A percentile compares a stretch with the other conserved stretches of the same genome.
Evolutionary conservation across 345 rosid species (phyloP).

Genomic region (Populus davidiana): DNA sequence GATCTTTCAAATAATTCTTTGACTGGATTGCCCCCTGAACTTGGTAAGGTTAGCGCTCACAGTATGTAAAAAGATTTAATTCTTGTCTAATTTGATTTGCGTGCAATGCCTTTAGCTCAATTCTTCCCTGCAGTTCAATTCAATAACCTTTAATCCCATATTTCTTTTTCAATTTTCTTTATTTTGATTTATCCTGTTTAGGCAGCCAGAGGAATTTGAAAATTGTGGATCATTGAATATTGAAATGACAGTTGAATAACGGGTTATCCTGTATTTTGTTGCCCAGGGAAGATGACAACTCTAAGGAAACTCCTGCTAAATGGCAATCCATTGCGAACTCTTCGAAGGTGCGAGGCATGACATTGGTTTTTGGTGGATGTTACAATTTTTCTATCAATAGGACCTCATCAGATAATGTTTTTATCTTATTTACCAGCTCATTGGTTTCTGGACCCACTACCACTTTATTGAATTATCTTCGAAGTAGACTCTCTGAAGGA

Average conservation of each 20-base stretch:
- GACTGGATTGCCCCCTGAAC: constrained; percentile 78
- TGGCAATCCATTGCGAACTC: constrained; percentile 87
- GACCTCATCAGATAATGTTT: constrained; percentile 11
- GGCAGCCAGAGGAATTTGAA: background rate
- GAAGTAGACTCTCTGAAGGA: constrained; percentile 70
- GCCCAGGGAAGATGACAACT: constrained; percentile 77
- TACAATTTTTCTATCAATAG: constrained; percentile 7
- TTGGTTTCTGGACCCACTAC: constrained; percentile 89
- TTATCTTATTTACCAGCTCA: constrained; percentile 43
- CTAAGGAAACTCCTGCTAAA: constrained; percentile 67
- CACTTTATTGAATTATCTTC: constrained; percentile 73
- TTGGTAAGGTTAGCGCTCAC: constrained; percentile 51
- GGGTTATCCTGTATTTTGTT: background rate
- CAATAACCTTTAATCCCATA: background rate
- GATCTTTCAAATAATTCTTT: constrained; percentile 95
- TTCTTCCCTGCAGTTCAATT: too few species aligned
- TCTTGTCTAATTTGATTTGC: background rate
- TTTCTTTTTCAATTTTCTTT: background rate
- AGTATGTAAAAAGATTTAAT: constrained; percentile 11
- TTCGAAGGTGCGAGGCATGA: constrained; percentile 59
- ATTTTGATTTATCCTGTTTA: background rate
- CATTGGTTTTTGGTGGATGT: constrained; percentile 11
- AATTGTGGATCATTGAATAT: background rate
- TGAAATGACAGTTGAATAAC: background rate
- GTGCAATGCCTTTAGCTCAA: too few species aligned